These are phyloP conservation scores for Zygotorulaspora mrakii DNA, from an alignment of 1,139 yeast genomes.

Conservation along the genomic window DNA sequence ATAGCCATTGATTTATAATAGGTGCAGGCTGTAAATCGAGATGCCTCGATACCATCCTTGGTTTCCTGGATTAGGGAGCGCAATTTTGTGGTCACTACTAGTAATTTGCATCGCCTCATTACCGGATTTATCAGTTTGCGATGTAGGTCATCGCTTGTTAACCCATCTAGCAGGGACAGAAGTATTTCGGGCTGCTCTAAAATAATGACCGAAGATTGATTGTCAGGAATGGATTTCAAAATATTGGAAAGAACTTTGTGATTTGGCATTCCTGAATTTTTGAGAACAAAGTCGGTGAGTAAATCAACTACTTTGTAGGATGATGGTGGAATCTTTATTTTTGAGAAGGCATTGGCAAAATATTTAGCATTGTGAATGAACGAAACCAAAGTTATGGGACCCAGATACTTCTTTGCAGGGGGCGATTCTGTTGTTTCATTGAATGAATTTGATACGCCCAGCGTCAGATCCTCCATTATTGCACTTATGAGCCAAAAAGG, in stretches of 20 bases:
- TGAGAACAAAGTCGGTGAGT: conserved; percentile 26
- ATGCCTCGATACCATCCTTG: conserved; percentile 25
- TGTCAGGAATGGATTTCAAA: conserved; percentile 20
- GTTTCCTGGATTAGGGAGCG: conserved; percentile 19
- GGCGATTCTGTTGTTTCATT: conserved; percentile 17
- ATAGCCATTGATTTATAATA: conserved; percentile 28
- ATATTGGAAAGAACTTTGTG: conserved; percentile 19
- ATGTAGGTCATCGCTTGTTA: conserved; percentile 30
- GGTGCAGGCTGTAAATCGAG: conserved; percentile 24
- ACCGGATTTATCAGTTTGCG: conserved; percentile 29
- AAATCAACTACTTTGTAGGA: conserved; percentile 25
- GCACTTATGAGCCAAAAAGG: conserved; percentile 61
- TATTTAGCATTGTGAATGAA: conserved; percentile 28
- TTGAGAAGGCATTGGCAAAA: conserved; percentile 23
- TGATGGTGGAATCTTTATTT: conserved; percentile 22
- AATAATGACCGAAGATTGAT: conserved; percentile 19
- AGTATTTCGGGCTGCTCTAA: conserved; percentile 36
- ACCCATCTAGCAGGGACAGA: conserved; percentile 26
- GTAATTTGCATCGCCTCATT: conserved; percentile 24
- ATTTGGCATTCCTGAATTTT: conserved; percentile 35
- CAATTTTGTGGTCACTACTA: conserved; percentile 26
- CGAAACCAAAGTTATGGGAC: conserved; percentile 29
- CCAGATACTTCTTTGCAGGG: background rate
- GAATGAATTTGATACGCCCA: conserved; percentile 27
- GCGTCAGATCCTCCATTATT: conserved; percentile 37